phyloP scores from a whole-genome alignment of 768 basidiomycete species.

The Xanthoconium stramineum region DNA sequence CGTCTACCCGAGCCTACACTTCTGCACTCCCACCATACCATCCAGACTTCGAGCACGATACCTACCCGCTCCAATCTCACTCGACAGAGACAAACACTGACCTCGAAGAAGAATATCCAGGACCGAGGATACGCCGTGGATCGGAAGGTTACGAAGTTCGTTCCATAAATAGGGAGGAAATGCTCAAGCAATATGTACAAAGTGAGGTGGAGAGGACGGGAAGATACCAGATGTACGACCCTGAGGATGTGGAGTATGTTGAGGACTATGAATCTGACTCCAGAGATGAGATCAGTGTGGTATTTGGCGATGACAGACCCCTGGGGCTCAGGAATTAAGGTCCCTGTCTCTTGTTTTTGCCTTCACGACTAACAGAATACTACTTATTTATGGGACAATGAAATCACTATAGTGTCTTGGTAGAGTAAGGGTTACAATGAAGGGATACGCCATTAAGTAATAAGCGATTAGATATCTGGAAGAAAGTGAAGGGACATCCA shows the following conservation, averaged over 20 bases:
- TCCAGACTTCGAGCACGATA: constrained; percentile 55
- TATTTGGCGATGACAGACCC: constrained; percentile 23
- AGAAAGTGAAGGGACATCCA: constrained; percentile 6
- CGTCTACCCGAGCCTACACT: constrained; percentile 30
- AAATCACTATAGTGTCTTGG: constrained; percentile 15
- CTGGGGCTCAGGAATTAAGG: constrained; percentile 19
- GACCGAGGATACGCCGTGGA: constrained; percentile 55
- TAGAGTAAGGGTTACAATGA: constrained; percentile 27
- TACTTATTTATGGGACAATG: constrained; percentile 7
- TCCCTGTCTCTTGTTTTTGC: background rate
- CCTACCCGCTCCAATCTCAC: constrained; percentile 18
- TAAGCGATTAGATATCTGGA: constrained; percentile 27
- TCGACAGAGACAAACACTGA: constrained; percentile 23
- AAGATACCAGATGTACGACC: constrained; percentile 67
- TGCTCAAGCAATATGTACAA: constrained; percentile 57
- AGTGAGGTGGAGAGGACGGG: constrained; percentile 53
- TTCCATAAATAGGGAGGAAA: constrained; percentile 56
- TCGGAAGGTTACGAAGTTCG: constrained; percentile 83
- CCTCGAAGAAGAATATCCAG: constrained; percentile 30
- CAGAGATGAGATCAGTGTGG: background rate
- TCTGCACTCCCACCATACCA: constrained; percentile 72
- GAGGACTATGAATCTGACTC: constrained; percentile 32
- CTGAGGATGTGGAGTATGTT: constrained; percentile 49
- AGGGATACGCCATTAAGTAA: constrained; percentile 32
- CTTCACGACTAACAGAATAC: background rate